phyloP scores from a whole-genome alignment of 1,284 basidiomycete genomes.

The Omphalotus olearius region DNA sequence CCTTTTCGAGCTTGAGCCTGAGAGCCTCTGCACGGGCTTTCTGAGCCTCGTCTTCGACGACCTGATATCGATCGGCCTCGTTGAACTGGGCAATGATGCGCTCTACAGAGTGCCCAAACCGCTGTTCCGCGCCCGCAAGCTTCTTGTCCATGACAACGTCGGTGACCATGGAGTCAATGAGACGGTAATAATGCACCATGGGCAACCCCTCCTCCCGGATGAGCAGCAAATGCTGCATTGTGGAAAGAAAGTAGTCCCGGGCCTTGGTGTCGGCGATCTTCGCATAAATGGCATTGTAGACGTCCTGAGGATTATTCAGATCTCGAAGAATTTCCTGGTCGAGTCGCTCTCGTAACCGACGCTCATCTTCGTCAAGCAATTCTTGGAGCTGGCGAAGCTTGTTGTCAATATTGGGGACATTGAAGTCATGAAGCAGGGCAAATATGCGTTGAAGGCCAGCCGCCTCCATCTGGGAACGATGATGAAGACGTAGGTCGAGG shows the following conservation, averaged over 20 bases:
- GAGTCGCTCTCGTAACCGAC: slow-evolving; percentile 71
- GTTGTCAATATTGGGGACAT: slow-evolving; percentile 59
- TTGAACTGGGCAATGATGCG: slow-evolving; percentile 88
- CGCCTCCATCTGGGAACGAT: slow-evolving; percentile 86
- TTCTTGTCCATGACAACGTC: slow-evolving; percentile 94
- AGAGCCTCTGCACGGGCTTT: slow-evolving; percentile 63
- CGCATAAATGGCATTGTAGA: slow-evolving; percentile 78
- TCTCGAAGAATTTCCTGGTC: slow-evolving; percentile 77
- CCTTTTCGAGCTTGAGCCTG: slow-evolving; percentile 68
- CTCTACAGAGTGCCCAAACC: slow-evolving; percentile 88
- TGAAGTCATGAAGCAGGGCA: slow-evolving; percentile 67
- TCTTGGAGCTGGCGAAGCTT: slow-evolving; percentile 68
- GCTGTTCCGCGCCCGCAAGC: slow-evolving; percentile 77
- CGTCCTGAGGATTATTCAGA: slow-evolving; percentile 80
- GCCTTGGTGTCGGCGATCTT: slow-evolving; percentile 78
- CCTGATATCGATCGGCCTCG: slow-evolving; percentile 83
- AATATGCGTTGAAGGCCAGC: slow-evolving; percentile 80
- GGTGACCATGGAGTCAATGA: slow-evolving; percentile 90
- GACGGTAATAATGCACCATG: slow-evolving; percentile 85
- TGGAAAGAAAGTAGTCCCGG: slow-evolving; percentile 84
- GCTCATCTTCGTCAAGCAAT: slow-evolving; percentile 77
- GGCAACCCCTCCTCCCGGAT: slow-evolving; percentile 86
- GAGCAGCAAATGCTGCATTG: slow-evolving; percentile 89
- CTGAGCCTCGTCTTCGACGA: slow-evolving; percentile 75
- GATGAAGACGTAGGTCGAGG: slow-evolving; percentile 79